Base-by-base conservation (phyloP, 1,284 basidiomycete genomes). In the Malassezia sympodialis region DNA sequence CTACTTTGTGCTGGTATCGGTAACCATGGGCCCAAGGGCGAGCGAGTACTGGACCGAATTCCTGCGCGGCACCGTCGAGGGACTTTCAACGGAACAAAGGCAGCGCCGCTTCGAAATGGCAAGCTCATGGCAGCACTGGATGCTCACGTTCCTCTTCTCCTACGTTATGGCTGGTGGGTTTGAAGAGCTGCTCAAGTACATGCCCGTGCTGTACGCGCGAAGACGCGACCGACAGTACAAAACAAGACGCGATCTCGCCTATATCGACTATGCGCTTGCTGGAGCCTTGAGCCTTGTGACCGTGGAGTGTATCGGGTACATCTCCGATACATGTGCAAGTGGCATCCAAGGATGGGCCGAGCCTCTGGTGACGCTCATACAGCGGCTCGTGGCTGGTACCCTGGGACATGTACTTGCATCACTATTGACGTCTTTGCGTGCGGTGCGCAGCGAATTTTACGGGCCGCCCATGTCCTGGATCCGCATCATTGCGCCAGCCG, bases 281-380 rank as follows among this genome's bases (percentile, higher is more conserved):
- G 46, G 46, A 2, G 27, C 32, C 11, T 14, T 49, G 3, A 32
- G 46, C 21, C 15, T 49, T 7, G 46, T 31, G 6, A 49, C 46
- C n/a, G 46, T 49, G n/a, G 46, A 49, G 24, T 49, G 46, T 19
- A 49, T 49, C 19, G 46, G 46, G 4, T 49, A 32, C 34, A 32
- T 49, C 7, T 24, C 21, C n/a, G 46, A 49, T 37, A 49, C 46
- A 23, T 49, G 30, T 27, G 32, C 32, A 3, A 37, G 34, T 14
- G 46, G 34, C 14, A 35, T 27, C 23, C 34, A 35, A 14, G 46
- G 35, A 4, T 37, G 31, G 32, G 27, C 39, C 15, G 46, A 31
- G 23, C 46, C 46, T 8, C 6, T 49, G 12, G 46, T 49, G 8
- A 49, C 46, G 4, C 26, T 49, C 3, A 34, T 23, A n/a, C 46